Conservation (phyloP, 1,284 basidiomycete genomes). For the Stereum hirsutum region DNA sequence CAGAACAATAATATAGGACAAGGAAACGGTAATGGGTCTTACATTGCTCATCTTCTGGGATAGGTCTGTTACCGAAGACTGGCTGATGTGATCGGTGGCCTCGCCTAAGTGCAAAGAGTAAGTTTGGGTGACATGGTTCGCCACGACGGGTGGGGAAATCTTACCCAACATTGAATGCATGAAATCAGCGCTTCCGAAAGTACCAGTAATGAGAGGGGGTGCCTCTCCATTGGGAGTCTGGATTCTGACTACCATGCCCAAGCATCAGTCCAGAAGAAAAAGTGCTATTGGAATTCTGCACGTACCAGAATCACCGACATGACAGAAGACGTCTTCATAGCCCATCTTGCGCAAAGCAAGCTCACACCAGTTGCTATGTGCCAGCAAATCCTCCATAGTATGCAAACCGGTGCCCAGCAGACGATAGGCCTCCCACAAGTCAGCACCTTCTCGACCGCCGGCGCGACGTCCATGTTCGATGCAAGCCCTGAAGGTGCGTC, state of each 20-base stretch:
- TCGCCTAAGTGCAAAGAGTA: too few species aligned
- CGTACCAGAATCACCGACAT: constrained; percentile 71
- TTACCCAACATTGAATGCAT: constrained; percentile 54
- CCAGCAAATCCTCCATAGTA: constrained; percentile 70
- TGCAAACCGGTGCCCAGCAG: constrained; percentile 66
- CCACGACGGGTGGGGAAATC: too few species aligned
- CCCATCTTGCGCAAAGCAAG: constrained; percentile 67
- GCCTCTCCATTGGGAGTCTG: constrained; percentile 67
- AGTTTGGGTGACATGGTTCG: too few species aligned
- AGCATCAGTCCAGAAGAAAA: background rate
- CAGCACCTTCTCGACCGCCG: constrained; percentile 40
- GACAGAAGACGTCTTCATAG: constrained; percentile 70
- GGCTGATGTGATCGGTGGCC: constrained; percentile 53
- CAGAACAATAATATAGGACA: background rate
- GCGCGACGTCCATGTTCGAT: constrained; percentile 53
- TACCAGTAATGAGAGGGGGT: constrained; percentile 77
- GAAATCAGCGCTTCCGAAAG: constrained; percentile 77
- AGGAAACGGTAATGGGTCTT: constrained; percentile 4
- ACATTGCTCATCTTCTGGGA: constrained; percentile 55
- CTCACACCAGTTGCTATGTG: constrained; percentile 80
- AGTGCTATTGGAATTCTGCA: background rate
- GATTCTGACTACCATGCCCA: constrained; percentile 33
- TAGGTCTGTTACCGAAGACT: constrained; percentile 78
- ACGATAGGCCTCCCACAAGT: constrained; percentile 66
- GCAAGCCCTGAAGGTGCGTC: constrained; percentile 57